phyloP scores from a whole-genome alignment of 2,329 filamentous ascomycete genomes.

The Rhinocladiella mackenziei region DNA sequence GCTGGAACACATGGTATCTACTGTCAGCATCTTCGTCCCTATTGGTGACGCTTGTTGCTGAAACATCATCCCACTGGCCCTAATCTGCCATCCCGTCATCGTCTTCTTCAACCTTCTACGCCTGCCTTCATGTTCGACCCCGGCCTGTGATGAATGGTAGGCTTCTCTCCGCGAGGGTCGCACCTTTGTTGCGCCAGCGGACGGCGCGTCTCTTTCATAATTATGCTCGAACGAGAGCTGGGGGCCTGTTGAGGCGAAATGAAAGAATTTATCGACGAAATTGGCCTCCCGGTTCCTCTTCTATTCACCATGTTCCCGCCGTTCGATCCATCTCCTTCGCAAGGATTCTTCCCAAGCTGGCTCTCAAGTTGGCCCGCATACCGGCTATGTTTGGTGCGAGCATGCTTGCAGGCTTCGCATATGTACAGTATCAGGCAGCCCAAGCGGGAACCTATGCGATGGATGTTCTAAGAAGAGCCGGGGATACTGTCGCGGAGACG shows the following conservation, averaged over 20 bases:
- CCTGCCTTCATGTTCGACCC: constrained; percentile 18
- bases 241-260: constrained; percentile 66
- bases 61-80: no score
- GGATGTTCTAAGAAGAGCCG: constrained; percentile 70
- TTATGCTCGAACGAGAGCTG: constrained; percentile 54
- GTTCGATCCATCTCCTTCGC: constrained; percentile 63
- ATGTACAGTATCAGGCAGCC: constrained; percentile 92
- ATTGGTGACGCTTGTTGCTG: no score
- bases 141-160: constrained; percentile 60
- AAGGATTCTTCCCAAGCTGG: constrained; percentile 73
- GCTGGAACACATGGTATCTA: no score
- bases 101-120: background rate
- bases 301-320: constrained; percentile 73
- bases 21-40: background rate
- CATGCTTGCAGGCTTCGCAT: constrained; percentile 80
- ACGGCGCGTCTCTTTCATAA: constrained; percentile 62
- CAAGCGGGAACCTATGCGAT: constrained; percentile 74
- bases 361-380: constrained; percentile 81
- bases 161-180: constrained; percentile 69
- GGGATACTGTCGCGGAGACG: constrained; percentile 60
- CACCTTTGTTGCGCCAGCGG: constrained; percentile 60
- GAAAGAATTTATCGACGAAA: constrained; percentile 57
- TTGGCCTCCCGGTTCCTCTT: constrained; percentile 73
- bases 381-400: constrained; percentile 90
- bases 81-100: background rate